A percentile compares a stretch with the other conserved stretches of the same genome.
Conservation (phyloP, 257 asterid genomes). For the Solanum piurae region DNA sequence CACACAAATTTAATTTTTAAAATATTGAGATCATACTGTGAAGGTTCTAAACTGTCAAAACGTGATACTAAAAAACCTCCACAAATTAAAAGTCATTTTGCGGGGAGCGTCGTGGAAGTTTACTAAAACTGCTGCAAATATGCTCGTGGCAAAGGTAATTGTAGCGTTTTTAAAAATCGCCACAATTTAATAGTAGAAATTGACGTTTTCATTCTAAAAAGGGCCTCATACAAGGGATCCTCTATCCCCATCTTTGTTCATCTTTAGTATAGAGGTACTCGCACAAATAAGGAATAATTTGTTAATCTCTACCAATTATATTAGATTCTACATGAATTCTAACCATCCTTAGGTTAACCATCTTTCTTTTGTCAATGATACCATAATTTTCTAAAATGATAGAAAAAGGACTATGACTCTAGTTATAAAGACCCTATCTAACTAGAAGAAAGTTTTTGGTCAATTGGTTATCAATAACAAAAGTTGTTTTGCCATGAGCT, state of each 20-base stretch:
- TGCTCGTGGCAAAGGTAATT: too few relatives aligned
- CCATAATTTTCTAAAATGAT: not conserved
- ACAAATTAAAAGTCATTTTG: too few relatives aligned
- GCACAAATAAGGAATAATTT: not conserved
- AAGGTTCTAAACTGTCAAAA: too few relatives aligned
- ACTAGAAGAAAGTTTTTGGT: not conserved
- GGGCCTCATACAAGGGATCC: not conserved
- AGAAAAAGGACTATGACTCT: not conserved
- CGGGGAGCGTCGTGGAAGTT: too few relatives aligned
- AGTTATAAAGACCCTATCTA: not conserved
- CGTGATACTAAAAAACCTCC: too few relatives aligned
- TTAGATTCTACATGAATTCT: not conserved
- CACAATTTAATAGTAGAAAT: not conserved
- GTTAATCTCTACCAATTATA: not conserved
- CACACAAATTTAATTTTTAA: too few relatives aligned
- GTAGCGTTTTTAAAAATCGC: too few relatives aligned
- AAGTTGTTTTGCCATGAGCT: not conserved
- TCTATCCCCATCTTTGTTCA: not conserved
- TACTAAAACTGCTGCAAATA: too few relatives aligned
- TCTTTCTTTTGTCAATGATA: not conserved
- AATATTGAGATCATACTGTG: too few relatives aligned
- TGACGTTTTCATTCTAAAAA: not conserved
- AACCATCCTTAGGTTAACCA: not conserved
- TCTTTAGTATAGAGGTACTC: not conserved
- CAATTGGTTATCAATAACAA: not conserved